Base-by-base conservation (phyloP, 495 filamentous ascomycete genomes). In the Tuber microsphaerosporum region DNA sequence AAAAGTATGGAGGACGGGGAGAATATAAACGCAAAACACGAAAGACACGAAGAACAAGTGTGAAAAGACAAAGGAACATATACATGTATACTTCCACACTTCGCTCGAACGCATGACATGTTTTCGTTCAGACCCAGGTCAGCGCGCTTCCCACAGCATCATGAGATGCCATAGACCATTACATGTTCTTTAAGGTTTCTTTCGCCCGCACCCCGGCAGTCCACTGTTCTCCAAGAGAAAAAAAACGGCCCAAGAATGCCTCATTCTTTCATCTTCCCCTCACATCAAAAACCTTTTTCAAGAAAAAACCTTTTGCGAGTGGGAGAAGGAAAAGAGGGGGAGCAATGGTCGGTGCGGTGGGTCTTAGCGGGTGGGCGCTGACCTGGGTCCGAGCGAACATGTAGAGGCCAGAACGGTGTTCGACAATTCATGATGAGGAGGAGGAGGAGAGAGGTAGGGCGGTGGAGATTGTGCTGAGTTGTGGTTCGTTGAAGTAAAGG, bases 351-450 rank as follows among this genome's bases (percentile, higher is more conserved):
- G 68, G 26, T 4, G 44, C 68, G 45, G 14, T 19, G 74, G 42
- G 39, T n/a, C 39, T 39, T 56, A 51, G 51, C 74, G 71, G 71
- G 71, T 74, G 71, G 44, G 46, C n/a, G 76, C 56, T 79, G 76
- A 79, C 77, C 77, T 79, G 76, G 77, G 77, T 79, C 77, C 77
- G 77, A 79, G 77, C 77, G 76, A 79, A 79, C 77, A 79, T 79
- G 77, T 46, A 74, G 76, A 73, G 77, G 26, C 76, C 42, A 79
- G 77, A 79, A 79, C 77, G 78, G 76, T 77, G 70, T 46, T 39
- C 10, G 34, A 65, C 56, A 65, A 17, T 65, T 65, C 31, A 65
- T 65, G 51, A 31, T 65, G 12, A 34, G 17, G 42, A 51, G 31
- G n/a, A 22, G 34, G 34, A 10, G 39, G 6, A 68, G 45, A 10